Percentiles rank a stretch among this genome's conserved stretches.
These are phyloP conservation scores for Penicillium pancosmium DNA, from an alignment of 495 filamentous ascomycete genomes.

Conservation along the genomic window DNA sequence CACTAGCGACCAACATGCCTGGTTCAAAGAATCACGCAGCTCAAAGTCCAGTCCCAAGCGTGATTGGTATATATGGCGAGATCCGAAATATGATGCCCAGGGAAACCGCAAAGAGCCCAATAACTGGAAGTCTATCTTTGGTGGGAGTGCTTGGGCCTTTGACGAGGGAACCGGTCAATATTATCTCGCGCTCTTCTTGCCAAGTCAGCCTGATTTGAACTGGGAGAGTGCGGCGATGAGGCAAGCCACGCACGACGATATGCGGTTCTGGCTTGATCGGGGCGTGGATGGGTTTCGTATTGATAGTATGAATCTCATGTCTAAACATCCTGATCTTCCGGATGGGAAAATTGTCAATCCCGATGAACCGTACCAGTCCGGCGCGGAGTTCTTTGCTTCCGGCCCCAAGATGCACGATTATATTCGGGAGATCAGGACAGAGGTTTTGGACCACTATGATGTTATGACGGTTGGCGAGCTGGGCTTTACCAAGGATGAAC, in stretches of 20 bases:
- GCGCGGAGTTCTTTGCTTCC: slow-evolving; percentile 44
- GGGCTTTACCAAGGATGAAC: slow-evolving; percentile 46
- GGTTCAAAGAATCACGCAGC: slow-evolving; percentile 62
- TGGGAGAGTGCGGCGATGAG: slow-evolving; percentile 46
- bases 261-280: slow-evolving; percentile 50
- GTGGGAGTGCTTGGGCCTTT: slow-evolving; percentile 45
- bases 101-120: slow-evolving; percentile 58
- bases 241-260: slow-evolving; percentile 42
- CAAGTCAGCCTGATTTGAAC: slow-evolving; percentile 50
- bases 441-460: slow-evolving; percentile 60
- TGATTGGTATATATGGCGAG: slow-evolving; percentile 67
- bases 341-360: slow-evolving; percentile 26
- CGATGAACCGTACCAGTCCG: slow-evolving; percentile 42
- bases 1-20: slow-evolving; percentile 59
- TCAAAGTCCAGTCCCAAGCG: slow-evolving; percentile 55
- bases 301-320: slow-evolving; percentile 47
- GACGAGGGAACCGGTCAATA: slow-evolving; percentile 45
- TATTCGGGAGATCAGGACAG: slow-evolving; percentile 39
- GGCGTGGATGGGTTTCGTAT: slow-evolving; percentile 51
- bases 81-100: slow-evolving; percentile 44
- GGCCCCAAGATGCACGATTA: slow-evolving; percentile 56
- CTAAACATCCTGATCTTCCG: slow-evolving; percentile 40
- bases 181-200: slow-evolving; percentile 46
- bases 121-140: slow-evolving; percentile 57
- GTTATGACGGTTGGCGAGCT: slow-evolving; percentile 67